A percentile compares a stretch with the other conserved stretches of the same genome.
Evolutionary conservation across 176 grass and related monocot genomes (phyloP).

Genomic region (Metroxylon sagu): DNA sequence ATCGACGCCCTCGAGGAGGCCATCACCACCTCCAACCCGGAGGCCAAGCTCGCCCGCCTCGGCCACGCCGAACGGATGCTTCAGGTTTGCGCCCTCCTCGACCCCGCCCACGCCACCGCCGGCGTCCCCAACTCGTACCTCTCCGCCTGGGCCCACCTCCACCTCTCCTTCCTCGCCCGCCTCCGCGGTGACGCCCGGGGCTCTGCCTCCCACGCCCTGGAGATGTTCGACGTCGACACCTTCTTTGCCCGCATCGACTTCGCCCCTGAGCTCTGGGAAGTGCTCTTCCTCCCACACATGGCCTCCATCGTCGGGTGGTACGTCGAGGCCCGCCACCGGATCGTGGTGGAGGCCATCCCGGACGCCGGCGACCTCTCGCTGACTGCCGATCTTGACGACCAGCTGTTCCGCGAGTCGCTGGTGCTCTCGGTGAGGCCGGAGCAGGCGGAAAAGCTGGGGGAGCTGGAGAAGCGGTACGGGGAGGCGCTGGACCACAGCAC

Average conservation of each 20-base stretch:
- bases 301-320: not conserved
- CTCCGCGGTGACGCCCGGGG: not conserved
- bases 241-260: constrained; percentile 2
- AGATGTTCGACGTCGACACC: not conserved
- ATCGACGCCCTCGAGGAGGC: constrained; percentile 4
- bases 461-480: not conserved
- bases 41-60: not conserved
- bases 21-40: not conserved
- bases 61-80: constrained; percentile 1
- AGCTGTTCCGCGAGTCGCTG: not conserved
- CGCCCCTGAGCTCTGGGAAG: not conserved
- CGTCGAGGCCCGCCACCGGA: not conserved
- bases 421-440: not conserved
- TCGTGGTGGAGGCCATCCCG: not conserved
- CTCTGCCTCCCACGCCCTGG: not conserved
- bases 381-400: not conserved
- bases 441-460: not conserved
- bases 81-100: not conserved
- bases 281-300: not conserved
- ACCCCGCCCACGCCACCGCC: not conserved
- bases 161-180: not conserved
- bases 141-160: constrained; percentile 2
- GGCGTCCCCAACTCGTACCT: constrained; percentile 4
- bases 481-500: not conserved
- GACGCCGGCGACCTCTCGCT: not conserved